Percentiles rank a stretch among this genome's conserved stretches.
phyloP scores from a whole-genome alignment of 208 protist species.

The Naegleria fowleri region DNA sequence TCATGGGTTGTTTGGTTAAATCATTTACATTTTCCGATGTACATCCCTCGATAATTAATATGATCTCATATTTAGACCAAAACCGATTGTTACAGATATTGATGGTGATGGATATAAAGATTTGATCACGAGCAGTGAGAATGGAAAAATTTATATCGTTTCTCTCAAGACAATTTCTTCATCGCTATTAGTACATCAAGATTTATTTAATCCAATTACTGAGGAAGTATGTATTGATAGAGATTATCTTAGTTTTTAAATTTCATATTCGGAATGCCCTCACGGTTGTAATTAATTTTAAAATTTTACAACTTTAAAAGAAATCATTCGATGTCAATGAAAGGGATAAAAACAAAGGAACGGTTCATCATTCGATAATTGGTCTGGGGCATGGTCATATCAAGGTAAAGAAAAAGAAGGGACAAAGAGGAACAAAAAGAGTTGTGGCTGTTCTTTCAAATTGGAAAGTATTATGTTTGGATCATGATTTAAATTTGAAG shows the following conservation, averaged over 20 bases:
- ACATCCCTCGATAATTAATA: background rate
- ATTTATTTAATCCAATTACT: background rate
- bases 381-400: background rate
- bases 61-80: background rate
- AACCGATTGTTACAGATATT: constrained; percentile 37
- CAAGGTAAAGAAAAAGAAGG: background rate
- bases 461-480: constrained; percentile 19
- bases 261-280: background rate
- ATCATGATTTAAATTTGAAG: background rate
- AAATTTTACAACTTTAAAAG: background rate
- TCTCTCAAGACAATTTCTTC: background rate
- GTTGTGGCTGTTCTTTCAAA: background rate
- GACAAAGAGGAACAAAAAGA: background rate
- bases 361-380: background rate
- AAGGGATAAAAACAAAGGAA: background rate
- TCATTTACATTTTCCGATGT: background rate
- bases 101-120: constrained; percentile 36
- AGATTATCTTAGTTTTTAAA: background rate
- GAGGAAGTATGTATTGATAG: background rate
- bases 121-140: constrained; percentile 3
- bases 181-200: background rate
- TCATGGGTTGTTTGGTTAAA: background rate
- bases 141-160: background rate
- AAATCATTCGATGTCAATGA: background rate
- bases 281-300: background rate